These are phyloP conservation scores for Kwoniella sp. DNA, from an alignment of 768 basidiomycete species.

Conservation along the genomic window DNA sequence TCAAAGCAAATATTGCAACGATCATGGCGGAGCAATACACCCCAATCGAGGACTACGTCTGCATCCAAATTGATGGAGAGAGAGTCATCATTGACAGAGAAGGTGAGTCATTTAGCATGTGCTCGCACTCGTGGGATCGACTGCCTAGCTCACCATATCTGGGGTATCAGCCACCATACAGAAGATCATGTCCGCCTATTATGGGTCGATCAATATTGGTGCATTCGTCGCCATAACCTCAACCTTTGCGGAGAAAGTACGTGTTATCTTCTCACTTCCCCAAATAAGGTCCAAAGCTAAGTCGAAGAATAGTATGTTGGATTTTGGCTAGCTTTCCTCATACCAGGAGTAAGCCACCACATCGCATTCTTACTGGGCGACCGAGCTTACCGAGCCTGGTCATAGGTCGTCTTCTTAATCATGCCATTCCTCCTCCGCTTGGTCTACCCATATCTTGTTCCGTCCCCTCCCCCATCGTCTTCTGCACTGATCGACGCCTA, in stretches of 20 bases:
- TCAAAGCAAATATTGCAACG: conserved; percentile 42
- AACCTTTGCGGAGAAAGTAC: conserved; percentile 40
- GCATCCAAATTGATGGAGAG: conserved; percentile 32
- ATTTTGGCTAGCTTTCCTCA: conserved; percentile 41
- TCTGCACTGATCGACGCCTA: conserved; percentile 23
- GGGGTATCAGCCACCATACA: conserved; percentile 33
- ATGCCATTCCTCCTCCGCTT: conserved; percentile 24
- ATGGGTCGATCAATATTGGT: conserved; percentile 51
- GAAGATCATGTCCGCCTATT: conserved; percentile 40
- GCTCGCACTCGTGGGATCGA: neutral
- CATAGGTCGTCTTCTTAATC: conserved; percentile 18
- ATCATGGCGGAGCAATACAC: conserved; percentile 52
- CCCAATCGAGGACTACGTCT: conserved; percentile 27
- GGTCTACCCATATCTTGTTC: conserved; percentile 18
- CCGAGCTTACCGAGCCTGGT: neutral
- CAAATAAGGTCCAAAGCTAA: neutral
- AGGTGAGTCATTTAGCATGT: conserved; percentile 2
- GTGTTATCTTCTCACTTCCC: neutral
- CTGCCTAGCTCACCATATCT: neutral
- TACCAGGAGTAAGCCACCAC: conserved; percentile 18
- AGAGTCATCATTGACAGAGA: conserved; percentile 45
- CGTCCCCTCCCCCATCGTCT: conserved; percentile 20
- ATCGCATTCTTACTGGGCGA: conserved; percentile 1
- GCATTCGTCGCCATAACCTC: conserved; percentile 40
- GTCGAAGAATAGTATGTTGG: conserved; percentile 30